These are phyloP conservation scores for Sphaerulina musiva DNA, from an alignment of 2,329 filamentous ascomycete species.

Conservation along the genomic window DNA sequence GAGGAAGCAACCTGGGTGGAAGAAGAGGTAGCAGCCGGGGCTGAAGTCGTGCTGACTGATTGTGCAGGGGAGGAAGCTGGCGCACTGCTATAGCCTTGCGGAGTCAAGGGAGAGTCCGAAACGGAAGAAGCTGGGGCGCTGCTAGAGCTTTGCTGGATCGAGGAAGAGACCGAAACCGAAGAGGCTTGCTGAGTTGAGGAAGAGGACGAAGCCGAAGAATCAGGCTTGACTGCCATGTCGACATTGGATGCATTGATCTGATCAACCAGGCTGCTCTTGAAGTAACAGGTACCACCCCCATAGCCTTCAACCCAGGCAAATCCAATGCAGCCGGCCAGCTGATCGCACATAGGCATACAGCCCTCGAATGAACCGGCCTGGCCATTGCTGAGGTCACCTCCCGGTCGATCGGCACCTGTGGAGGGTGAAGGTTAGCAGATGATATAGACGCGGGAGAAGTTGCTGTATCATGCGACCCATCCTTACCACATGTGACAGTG, in stretches of 20 bases:
- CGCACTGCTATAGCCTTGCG: too few species aligned
- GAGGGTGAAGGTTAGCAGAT: too few species aligned
- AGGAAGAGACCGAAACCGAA: not conserved
- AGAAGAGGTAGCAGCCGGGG: too few species aligned
- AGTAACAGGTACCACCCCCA: conserved; percentile 14
- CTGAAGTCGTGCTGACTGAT: too few species aligned
- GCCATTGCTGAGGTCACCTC: conserved; percentile 9
- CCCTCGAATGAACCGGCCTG: conserved; percentile 5
- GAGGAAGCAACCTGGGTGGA: too few species aligned
- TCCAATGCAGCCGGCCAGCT: conserved; percentile 12
- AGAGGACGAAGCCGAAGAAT: not conserved
- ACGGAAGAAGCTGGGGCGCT: not conserved
- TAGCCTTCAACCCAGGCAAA: conserved; percentile 15
- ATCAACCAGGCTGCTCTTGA: conserved; percentile 13
- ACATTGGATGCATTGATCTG: conserved; percentile 6
- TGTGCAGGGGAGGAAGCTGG: too few species aligned
- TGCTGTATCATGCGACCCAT: not conserved
- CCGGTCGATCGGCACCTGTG: not conserved
- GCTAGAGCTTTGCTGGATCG: not conserved
- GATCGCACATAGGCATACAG: conserved; percentile 9
- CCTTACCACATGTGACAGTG: conserved; percentile 15
- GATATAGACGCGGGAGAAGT: too few species aligned
- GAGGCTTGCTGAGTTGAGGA: not conserved
- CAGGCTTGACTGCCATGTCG: conserved; percentile 10
- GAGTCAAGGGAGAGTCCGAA: too few species aligned